These are phyloP conservation scores for Eimeria praecox DNA, from an alignment of 169 alveolate species.

Conservation along the genomic window DNA sequence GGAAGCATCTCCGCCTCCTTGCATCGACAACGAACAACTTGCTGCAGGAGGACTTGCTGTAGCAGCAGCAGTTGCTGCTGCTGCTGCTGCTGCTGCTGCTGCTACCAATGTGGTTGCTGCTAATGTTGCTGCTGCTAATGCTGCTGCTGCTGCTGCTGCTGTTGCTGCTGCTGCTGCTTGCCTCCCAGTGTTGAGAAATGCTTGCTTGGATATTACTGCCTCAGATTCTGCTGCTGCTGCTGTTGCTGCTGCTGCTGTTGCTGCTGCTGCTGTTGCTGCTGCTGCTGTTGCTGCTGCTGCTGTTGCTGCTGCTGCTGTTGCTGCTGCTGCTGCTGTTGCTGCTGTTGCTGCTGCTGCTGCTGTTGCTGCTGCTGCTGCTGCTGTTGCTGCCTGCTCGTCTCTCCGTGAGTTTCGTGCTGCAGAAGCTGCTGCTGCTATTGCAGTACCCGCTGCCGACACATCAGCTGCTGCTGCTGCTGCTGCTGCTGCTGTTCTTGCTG, in stretches of 20 bases:
- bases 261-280: neutral
- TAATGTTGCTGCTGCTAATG: neutral
- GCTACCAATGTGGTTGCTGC: neutral
- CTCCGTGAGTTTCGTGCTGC: no score
- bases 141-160: slow-evolving; percentile 3
- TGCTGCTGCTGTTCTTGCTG: no score
- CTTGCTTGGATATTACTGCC: neutral
- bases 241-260: neutral
- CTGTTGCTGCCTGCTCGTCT: no score
- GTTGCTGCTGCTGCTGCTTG: no score
- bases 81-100: slow-evolving; percentile 15
- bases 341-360: neutral
- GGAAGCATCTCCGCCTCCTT: neutral
- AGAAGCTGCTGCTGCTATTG: neutral
- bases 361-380: no score
- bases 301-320: neutral
- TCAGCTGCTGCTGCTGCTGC: neutral
- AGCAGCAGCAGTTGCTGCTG: neutral
- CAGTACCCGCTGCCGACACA: neutral
- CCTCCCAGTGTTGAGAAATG: no score
- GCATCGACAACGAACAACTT: neutral
- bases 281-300: no score
- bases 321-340: neutral
- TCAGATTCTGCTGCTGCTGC: neutral
- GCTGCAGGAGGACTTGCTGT: neutral